Evolutionary conservation across 23 red algal species (phyloP), one percentile per base, ranked within the genome.

Genomic region (Gracilariopsis chorda): DNA sequence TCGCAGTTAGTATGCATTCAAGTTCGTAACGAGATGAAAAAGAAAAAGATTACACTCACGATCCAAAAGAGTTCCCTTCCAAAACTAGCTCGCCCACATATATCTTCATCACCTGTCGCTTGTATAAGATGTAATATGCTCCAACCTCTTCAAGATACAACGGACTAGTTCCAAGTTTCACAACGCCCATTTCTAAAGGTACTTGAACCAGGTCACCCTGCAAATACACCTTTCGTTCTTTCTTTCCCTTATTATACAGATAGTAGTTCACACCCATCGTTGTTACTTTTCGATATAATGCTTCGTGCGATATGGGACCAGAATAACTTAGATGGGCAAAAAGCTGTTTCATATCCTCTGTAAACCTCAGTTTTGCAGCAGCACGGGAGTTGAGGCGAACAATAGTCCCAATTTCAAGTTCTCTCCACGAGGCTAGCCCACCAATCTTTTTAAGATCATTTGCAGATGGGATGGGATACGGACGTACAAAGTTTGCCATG

Each of bases 191-290:
- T 82, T 91, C 77, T 35, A 91, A 57, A 19, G 75, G 88, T 19
- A 91, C 19, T 47, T 80, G 74, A 67, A 91, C 77, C 59, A 91
- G 37, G 32, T 91, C 88, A 29, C 88, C 88, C 51, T 91, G 74
- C 25, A 91, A 35, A 24, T 82, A 91, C 27, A 91, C 74, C 39
- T 82, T 80, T 45, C 88, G 63, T 36, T 80, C 74, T 42, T 91
- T 91, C 61, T 91, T 91, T 13, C 88, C 88, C 76, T 91, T 82
- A 62, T 91, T 91, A 30, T 82, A 91, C 7, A 82, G 43, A 35
- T 82, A 82, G 63, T 91, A 91, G 59, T 91, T 91, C 2, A 91
- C 88, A 43, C 88, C 88, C 23, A 91, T 80, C 39, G 88, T 82
- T 36, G 74, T 91, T 16, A 91, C 88, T 48, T 91, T 91, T 72